A percentile compares a stretch with the other conserved stretches of the same genome.
These are phyloP conservation scores for Lagenidium giganteum DNA, from an alignment of 352 stramenopile genomes.

Conservation along the genomic window DNA sequence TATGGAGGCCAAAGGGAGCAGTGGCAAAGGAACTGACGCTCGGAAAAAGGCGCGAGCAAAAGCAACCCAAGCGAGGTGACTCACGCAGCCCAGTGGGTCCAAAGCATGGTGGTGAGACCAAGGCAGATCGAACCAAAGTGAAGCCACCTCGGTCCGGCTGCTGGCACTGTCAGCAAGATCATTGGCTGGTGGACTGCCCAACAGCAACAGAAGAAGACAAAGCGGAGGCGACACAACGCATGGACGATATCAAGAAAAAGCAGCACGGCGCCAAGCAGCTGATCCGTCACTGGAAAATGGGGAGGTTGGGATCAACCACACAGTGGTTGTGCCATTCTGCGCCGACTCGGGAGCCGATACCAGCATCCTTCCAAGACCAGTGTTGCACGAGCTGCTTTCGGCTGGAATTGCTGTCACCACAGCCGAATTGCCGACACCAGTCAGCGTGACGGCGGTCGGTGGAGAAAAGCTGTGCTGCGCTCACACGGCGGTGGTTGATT, in stretches of 20 bases:
- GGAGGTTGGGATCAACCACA: not conserved
- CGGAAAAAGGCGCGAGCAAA: too few species aligned
- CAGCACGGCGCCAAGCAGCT: not conserved
- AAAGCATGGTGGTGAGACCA: too few species aligned
- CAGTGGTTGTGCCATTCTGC: not conserved
- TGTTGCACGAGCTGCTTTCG: too few species aligned
- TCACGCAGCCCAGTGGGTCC: too few species aligned
- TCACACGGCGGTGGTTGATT: not conserved
- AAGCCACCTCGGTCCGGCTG: conserved; percentile 7
- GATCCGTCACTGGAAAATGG: too few species aligned
- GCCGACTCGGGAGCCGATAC: not conserved
- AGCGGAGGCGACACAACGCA: not conserved
- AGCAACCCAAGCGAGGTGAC: too few species aligned
- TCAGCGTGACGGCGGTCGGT: not conserved
- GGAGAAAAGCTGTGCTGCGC: not conserved
- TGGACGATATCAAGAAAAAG: not conserved
- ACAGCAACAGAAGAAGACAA: conserved; percentile 8
- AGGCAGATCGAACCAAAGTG: too few species aligned
- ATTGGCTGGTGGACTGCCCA: conserved; percentile 14
- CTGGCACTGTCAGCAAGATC: conserved; percentile 8
- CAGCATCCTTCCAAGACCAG: too few species aligned
- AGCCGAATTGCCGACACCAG: too few species aligned
- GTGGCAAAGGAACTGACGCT: too few species aligned
- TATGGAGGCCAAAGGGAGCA: too few species aligned
- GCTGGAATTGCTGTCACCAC: too few species aligned